These are phyloP conservation scores for Picea sitchensis DNA, from an alignment of 75 land plant species.

Conservation along the genomic window DNA sequence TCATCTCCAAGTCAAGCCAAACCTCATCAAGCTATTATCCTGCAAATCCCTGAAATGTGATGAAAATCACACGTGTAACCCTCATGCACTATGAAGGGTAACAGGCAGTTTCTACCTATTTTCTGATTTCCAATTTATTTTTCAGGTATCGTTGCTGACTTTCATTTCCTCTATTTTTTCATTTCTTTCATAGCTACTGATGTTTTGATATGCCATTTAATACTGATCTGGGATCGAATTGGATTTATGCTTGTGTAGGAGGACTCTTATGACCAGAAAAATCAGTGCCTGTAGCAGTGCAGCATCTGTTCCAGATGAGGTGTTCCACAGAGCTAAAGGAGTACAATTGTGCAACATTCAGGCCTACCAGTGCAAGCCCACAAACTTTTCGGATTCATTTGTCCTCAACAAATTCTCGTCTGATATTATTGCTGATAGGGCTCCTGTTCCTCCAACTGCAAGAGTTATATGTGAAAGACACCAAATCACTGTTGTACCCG, in stretches of 20 bases:
- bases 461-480: constrained; percentile 91
- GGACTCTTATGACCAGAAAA: constrained; percentile 66
- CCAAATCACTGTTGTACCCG: constrained; percentile 81
- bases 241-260: constrained; percentile 41
- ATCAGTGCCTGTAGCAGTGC: constrained; percentile 84
- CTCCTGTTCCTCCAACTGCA: constrained; percentile 75
- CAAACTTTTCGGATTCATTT: constrained; percentile 75
- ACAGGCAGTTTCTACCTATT: not conserved
- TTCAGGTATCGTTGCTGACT: not conserved
- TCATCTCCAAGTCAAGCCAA: no score
- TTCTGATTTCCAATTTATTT: not conserved
- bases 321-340: constrained; percentile 91
- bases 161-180: constrained; percentile 1
- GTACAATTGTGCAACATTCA: constrained; percentile 81
- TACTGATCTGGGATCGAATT: not conserved
- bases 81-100: no score
- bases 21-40: no score
- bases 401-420: constrained; percentile 85
- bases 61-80: no score
- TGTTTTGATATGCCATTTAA: not conserved
- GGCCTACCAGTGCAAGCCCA: constrained; percentile 91
- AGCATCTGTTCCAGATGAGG: constrained; percentile 91
- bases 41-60: no score
- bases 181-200: not conserved
- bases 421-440: constrained; percentile 69